A percentile compares a stretch with the other conserved stretches of the same genome.
phyloP scores from a whole-genome alignment of 257 asterid species.

The Rauvolfia tetraphylla region DNA sequence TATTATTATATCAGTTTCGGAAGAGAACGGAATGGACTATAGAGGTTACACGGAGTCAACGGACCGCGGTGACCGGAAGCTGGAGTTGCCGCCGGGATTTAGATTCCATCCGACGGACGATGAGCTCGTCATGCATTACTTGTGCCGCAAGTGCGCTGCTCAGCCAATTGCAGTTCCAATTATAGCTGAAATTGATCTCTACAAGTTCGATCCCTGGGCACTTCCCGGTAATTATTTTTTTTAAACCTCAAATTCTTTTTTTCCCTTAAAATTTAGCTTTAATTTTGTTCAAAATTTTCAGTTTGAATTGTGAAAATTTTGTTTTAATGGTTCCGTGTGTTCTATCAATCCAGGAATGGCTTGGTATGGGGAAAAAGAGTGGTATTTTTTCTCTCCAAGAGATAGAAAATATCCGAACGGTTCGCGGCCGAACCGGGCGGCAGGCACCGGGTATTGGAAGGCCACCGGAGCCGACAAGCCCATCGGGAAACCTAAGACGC shows the following conservation, averaged over 20 bases:
- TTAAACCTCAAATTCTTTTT: too few relatives aligned
- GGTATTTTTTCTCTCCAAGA: conserved; percentile 70
- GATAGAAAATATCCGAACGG: conserved; percentile 75
- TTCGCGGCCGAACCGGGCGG: conserved; percentile 64
- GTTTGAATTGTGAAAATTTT: neutral
- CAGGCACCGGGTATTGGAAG: conserved; percentile 67
- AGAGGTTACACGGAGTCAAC: conserved; percentile 8
- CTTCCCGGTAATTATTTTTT: conserved; percentile 53
- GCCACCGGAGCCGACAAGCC: conserved; percentile 84
- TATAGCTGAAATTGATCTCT: conserved; percentile 67
- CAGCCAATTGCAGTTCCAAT: conserved; percentile 46
- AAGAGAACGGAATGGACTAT: neutral
- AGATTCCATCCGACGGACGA: conserved; percentile 44
- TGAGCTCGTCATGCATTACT: conserved; percentile 36
- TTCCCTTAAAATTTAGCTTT: too few relatives aligned
- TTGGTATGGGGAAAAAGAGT: conserved; percentile 61
- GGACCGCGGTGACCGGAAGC: conserved; percentile 5
- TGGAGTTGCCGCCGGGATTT: conserved; percentile 38
- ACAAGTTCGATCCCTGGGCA: conserved; percentile 76
- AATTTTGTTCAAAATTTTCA: neutral
- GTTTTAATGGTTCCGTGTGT: too few relatives aligned
- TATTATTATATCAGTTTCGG: too few relatives aligned
- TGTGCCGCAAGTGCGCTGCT: conserved; percentile 45
- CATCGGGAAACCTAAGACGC: conserved; percentile 53
- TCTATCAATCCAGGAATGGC: conserved; percentile 57